phyloP scores from a whole-genome alignment of 106 monocot species.

The Platanthera guangdongensis region DNA sequence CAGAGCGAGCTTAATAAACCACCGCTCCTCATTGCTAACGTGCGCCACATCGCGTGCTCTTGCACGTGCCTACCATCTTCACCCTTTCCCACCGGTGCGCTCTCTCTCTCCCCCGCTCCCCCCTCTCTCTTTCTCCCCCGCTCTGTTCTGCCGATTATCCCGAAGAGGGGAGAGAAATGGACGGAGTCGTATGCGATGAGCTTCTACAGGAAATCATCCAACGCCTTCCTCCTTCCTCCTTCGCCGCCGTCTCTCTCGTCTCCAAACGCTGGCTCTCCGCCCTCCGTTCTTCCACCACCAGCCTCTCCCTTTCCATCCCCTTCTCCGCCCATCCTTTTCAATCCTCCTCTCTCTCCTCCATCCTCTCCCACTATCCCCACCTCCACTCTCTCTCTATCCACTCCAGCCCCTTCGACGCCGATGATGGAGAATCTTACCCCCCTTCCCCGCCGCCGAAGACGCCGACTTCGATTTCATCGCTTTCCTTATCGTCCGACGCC shows the following conservation, averaged over 20 bases:
- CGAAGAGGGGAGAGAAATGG: conserved; percentile 13
- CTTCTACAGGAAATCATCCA: conserved; percentile 50
- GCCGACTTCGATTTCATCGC: not conserved
- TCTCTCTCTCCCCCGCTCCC: no score
- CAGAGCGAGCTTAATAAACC: no score
- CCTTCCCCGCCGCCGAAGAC: conserved; percentile 1
- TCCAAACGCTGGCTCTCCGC: conserved; percentile 51
- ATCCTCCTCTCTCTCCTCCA: not conserved
- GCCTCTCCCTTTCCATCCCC: conserved; percentile 42
- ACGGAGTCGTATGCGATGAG: conserved; percentile 54
- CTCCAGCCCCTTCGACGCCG: conserved; percentile 9
- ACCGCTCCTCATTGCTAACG: no score
- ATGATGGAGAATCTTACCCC: not conserved
- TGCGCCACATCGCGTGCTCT: no score
- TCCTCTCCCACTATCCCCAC: conserved; percentile 5
- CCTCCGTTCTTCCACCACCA: conserved; percentile 39
- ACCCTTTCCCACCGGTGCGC: no score
- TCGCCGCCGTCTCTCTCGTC: conserved; percentile 48
- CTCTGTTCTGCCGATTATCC: no score
- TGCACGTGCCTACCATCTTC: no score
- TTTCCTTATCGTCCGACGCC: conserved; percentile 12
- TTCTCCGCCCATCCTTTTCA: not conserved
- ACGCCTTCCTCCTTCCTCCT: conserved; percentile 42
- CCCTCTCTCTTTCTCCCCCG: no score
- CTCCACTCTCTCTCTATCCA: conserved; percentile 13